Percentiles rank a stretch among this genome's conserved stretches.
Conservation (phyloP, 305 asterid species). For the Withania somnifera region DNA sequence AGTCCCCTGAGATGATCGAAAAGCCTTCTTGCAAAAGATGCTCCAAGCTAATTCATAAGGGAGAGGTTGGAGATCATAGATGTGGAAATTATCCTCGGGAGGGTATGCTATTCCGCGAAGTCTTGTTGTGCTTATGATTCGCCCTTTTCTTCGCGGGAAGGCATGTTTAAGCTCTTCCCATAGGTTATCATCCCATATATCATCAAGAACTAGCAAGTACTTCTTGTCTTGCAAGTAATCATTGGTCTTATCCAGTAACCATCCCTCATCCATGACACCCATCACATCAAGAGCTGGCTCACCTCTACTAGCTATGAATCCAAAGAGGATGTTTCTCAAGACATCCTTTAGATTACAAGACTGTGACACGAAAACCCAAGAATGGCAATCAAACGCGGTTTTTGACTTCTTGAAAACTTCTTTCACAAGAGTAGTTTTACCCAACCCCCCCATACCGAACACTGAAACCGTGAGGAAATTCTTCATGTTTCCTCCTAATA, state of each 20-base stretch:
- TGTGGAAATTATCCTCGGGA: constrained; percentile 8
- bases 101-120: constrained; percentile 11
- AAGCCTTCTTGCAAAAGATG: constrained; percentile 15
- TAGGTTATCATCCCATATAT: constrained; percentile 19
- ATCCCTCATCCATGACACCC: constrained; percentile 11
- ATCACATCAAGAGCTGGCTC: constrained; percentile 3
- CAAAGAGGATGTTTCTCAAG: constrained; percentile 10
- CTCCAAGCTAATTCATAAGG: constrained; percentile 12
- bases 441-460: constrained; percentile 18
- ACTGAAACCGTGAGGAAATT: constrained; percentile 5
- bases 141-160: constrained; percentile 14
- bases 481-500: constrained; percentile 6
- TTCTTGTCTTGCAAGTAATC: constrained; percentile 12
- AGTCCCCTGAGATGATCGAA: constrained; percentile 4
- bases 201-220: constrained; percentile 21
- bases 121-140: constrained; percentile 20
- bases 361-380: constrained; percentile 6
- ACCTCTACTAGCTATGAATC: constrained; percentile 10
- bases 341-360: not conserved
- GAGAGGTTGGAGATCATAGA: constrained; percentile 15
- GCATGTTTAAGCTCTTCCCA: constrained; percentile 19
- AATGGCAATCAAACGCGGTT: constrained; percentile 3
- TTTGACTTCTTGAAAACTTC: constrained; percentile 4
- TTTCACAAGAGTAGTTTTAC: constrained; percentile 17
- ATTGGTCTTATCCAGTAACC: constrained; percentile 15